These are phyloP conservation scores for Dictyostelium firmibasis DNA, from an alignment of 78 protist species.

Conservation along the genomic window DNA sequence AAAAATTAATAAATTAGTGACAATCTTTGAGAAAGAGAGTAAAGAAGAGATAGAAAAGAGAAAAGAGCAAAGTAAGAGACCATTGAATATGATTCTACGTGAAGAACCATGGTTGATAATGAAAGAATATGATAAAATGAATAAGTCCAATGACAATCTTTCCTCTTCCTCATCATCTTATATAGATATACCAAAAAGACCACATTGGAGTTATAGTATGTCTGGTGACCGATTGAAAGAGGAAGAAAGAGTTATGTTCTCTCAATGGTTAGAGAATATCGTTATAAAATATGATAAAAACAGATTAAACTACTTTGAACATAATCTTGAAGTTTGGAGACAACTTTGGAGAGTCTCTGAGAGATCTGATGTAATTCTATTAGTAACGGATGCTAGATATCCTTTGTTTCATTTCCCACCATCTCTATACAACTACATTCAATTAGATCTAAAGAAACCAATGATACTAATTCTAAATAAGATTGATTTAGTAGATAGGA, in stretches of 20 bases:
- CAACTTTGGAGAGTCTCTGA: constrained; percentile 95
- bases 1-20: constrained; percentile 26
- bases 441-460: constrained; percentile 75
- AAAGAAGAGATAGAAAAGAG: constrained; percentile 62
- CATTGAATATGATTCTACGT: constrained; percentile 25
- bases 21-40: constrained; percentile 73
- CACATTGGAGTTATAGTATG: constrained; percentile 75
- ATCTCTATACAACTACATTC: constrained; percentile 76
- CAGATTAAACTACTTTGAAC: constrained; percentile 88
- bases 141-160: neutral
- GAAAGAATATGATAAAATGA: constrained; percentile 10
- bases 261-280: constrained; percentile 53
- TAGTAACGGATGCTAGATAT: constrained; percentile 89
- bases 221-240: constrained; percentile 51
- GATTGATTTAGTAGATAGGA: constrained; percentile 79
- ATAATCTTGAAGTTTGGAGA: constrained; percentile 92
- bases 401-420: constrained; percentile 92
- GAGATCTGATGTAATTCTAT: constrained; percentile 81
- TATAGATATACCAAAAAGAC: constrained; percentile 85
- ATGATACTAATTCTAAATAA: constrained; percentile 89
- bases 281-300: neutral
- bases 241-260: constrained; percentile 63
- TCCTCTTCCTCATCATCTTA: no score
- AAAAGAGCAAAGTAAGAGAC: constrained; percentile 23
- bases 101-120: constrained; percentile 65